Evolutionary conservation across 768 basidiomycete genomes (phyloP), one percentile per base, ranked within the genome.

Genomic region (Russula compacta): DNA sequence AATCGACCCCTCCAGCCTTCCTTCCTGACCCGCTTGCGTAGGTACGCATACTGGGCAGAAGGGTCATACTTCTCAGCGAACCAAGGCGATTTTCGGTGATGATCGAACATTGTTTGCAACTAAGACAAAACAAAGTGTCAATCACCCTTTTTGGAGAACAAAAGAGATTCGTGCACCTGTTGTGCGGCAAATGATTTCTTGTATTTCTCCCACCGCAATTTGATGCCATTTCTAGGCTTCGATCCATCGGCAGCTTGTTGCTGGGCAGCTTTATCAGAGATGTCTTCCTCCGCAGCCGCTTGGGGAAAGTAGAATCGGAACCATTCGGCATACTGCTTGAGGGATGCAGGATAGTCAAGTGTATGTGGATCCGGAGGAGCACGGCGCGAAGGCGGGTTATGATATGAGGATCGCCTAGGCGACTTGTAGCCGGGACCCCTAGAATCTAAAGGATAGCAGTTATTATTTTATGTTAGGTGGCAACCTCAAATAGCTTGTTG

Each of bases 61-160:
- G 87, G 87, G 63, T 93, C 91, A 77, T 98, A 98, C 73, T 92
- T 91, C 79, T 98, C 95, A 58, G 85, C 83, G 78, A 97, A 98
- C 95, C 95, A 98, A 14, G 92, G 87, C n/a, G 91, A 92, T 70
- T 88, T 87, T 75, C 86, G 83, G 77, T 98, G 95, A 74, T 92
- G 89, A 38, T 97, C 89, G 80, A 92, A 97, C 81, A 98, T 88
- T 59, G 89, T 88, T 78, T 92, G 91, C 70, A 95, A 84, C 94
- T 98, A 24, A 35, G 46, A 48, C 35, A 56, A 50, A 64, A 39
- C 36, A 38, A 7, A 56, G 15, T 17, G 42, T 66, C 46, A 56
- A 58, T 64, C 7, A 35, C 54, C 49, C 35, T 49, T 42, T 42
- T 36, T 3, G 40, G 40, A 15, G 35, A 53, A 40, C 29, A 51